Base-by-base conservation (phyloP, 2,329 filamentous ascomycete genomes). In the Xylogone sp. region DNA sequence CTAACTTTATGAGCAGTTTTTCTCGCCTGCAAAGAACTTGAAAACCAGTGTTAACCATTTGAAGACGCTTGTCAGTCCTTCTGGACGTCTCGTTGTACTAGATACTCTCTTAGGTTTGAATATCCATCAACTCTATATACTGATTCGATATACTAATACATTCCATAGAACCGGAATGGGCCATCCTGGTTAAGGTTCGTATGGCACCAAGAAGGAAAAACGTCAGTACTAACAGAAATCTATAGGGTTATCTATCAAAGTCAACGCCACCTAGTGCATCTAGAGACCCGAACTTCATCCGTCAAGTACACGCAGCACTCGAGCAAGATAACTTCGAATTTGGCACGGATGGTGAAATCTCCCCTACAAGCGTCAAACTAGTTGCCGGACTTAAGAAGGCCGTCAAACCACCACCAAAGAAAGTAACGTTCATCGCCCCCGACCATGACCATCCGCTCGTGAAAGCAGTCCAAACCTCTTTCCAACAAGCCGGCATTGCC, bases 1-100 rank as follows among this genome's bases (percentile, higher is more conserved):
- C 27, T 31, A 31, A 31, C 27, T 7, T 13, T 31, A 31, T 31
- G 8, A 13, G 27, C 27, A 31, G 27, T 31, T 13, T 31, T 8
- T 64, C 18, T 29, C 64, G 2, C 58, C 62, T 46, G 59, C 58
- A 3, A 65, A 52, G 3, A 48, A 10, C 9, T 21, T 64, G 3
- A 24, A 49, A 3, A 27, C 56, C 10, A 60, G 55, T 1, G 44
- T 64, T 5, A 20, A 21, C 2, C 50, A 62, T 43, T 42, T 56
- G 3, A 34, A 48, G 21, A 53, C 43, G 42, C 44, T 63, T 8
- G 45, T 63, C 3, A 22, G 43, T 24, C 54, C 59, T 12, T 24
- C 42, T 24, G 61, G 61, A 4, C 21, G 42, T 3, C 50, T 62
- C 1, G 34, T 61, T 12, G 16, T 62, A 10, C 42, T 48, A 27